Evolutionary conservation across 306 rosid genomes (phyloP), one percentile per base, ranked within the genome.

Genomic region (Rubus idaeus): DNA sequence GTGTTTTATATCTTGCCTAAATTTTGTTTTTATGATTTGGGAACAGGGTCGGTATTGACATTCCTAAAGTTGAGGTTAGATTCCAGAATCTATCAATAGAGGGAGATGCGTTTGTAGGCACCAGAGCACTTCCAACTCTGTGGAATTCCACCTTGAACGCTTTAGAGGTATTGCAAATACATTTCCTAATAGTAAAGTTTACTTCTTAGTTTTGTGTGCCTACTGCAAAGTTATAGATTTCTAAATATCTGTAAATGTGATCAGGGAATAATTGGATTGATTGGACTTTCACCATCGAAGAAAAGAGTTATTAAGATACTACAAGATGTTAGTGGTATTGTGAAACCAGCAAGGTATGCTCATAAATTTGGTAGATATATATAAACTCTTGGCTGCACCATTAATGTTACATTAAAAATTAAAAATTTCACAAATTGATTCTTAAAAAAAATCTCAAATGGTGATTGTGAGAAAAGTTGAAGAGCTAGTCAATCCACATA

Each of bases 111-210:
- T 55, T 83, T 79, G 87, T 80, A 77, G 96, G 96, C 11, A 80
- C 82, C 60, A 87, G 96, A 83, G 92, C 96, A 3, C 94, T 87
- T 62, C 94, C 94, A 45, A 79, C 96, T 23, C 73, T 91, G 69
- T 83, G 85, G 50, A 91, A 91, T 74, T 61, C 40, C 37, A 69
- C 93, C 73, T 67, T 86, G 53, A 86, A 91, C 77, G 42, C 85
- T 68, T 10, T 82, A 1, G 92, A 91, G 96, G 96, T 90, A 83
- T 51, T 66, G 10, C 10, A 41, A 39, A 50, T 10, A 69, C 64
- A 10, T 62, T 41, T 42, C 8, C 5, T 13, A 30, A 26, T 45
- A 14, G 39, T 10, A 6, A 63, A 17, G 20, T 6, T 42, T 21
- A 46, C 18, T 30, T 40, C 13, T 75, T 71, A 23, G 20, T 6